phyloP scores from a whole-genome alignment of 108 stramenopile species.

The Nannochloropsis salina region DNA sequence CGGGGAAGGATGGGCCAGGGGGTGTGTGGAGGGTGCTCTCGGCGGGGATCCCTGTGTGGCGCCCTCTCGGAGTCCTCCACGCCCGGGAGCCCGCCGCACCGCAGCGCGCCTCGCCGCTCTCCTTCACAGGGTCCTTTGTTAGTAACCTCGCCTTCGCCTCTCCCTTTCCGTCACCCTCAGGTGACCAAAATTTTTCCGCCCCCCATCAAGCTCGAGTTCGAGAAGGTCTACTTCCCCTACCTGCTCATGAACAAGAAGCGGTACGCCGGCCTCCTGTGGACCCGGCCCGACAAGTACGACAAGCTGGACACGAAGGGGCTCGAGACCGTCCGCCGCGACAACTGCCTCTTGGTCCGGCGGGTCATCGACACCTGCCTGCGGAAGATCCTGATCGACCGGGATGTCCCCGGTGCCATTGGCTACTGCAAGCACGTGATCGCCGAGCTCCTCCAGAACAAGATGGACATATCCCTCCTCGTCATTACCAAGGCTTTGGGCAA shows the following conservation, averaged over 20 bases:
- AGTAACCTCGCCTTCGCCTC: neutral
- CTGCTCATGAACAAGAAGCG: conserved; percentile 99
- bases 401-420: conserved; percentile 77
- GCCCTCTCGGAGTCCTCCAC: too few relatives aligned
- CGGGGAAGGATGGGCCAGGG: too few relatives aligned
- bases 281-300: conserved; percentile 85
- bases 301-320: conserved; percentile 99
- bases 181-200: conserved; percentile 83
- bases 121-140: neutral
- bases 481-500: conserved; percentile 97
- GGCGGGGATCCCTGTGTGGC: too few relatives aligned
- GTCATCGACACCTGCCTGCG: conserved; percentile 92
- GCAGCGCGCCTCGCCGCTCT: neutral
- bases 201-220: conserved; percentile 82
- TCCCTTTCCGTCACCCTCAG: neutral
- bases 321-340: conserved; percentile 98
- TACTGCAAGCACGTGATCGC: conserved; percentile 69
- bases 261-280: conserved; percentile 98
- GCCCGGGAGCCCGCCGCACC: too few relatives aligned
- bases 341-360: conserved; percentile 91
- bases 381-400: conserved; percentile 89
- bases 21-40: too few relatives aligned
- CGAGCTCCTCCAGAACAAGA: conserved; percentile 93
- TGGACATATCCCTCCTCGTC: conserved; percentile 95
- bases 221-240: conserved; percentile 98